These are phyloP conservation scores for Aspergillus wentii DNA, from an alignment of 495 filamentous ascomycete genomes.

Conservation along the genomic window DNA sequence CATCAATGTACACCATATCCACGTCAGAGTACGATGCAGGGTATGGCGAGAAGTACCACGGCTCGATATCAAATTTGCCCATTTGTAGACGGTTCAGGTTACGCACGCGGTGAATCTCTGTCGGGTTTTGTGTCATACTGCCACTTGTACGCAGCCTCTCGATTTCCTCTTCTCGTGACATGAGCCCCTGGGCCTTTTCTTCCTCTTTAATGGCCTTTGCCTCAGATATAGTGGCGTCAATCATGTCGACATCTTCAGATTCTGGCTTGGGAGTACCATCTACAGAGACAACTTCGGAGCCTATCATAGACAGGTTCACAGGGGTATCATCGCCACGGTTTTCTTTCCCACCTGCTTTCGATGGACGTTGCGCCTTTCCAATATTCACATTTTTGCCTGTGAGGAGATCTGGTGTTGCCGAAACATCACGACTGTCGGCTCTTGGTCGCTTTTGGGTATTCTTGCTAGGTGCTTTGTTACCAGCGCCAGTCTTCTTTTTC, in stretches of 20 bases:
- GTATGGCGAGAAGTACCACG: slow-evolving; percentile 99
- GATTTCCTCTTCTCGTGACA: slow-evolving; percentile 88
- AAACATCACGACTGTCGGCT: slow-evolving; percentile 51
- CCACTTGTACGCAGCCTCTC: slow-evolving; percentile 89
- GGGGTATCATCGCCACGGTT: slow-evolving; percentile 43
- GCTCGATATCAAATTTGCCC: slow-evolving; percentile 85
- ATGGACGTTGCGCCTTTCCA: slow-evolving; percentile 43
- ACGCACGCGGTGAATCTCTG: slow-evolving; percentile 92
- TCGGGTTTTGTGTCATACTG: slow-evolving; percentile 97
- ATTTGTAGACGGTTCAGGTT: slow-evolving; percentile 92
- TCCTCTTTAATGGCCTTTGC: slow-evolving; percentile 37
- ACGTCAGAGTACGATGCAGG: slow-evolving; percentile 80
- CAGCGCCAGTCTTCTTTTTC: slow-evolving; percentile 54
- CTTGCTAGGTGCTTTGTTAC: slow-evolving; percentile 45
- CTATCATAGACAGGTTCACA: slow-evolving; percentile 29
- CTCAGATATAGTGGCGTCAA: slow-evolving; percentile 49
- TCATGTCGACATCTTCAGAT: slow-evolving; percentile 59
- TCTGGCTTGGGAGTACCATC: slow-evolving; percentile 52
- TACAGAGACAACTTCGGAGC: slow-evolving; percentile 47
- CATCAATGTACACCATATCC: slow-evolving; percentile 92
- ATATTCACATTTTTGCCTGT: slow-evolving; percentile 46
- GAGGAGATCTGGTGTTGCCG: slow-evolving; percentile 51
- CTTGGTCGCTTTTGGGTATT: slow-evolving; percentile 48
- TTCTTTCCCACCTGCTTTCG: slow-evolving; percentile 60
- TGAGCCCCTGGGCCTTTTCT: slow-evolving; percentile 45